These are phyloP conservation scores for Leptosphaerulina australis DNA, from an alignment of 2,329 filamentous ascomycete species.

Conservation along the genomic window DNA sequence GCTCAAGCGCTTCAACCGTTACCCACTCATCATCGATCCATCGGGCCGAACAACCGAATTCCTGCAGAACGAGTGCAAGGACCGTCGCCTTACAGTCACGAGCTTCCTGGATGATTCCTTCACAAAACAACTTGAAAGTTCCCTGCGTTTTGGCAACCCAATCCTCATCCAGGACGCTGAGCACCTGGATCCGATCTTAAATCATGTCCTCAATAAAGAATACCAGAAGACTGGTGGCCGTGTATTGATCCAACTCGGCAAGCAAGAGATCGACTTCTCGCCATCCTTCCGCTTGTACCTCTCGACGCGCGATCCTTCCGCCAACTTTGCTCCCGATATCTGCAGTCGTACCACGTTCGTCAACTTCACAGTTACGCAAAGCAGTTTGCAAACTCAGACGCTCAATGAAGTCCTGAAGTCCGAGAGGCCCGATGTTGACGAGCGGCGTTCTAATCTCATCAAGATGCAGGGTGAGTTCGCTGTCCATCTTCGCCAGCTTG, in stretches of 20 bases:
- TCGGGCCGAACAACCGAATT: constrained; percentile 95
- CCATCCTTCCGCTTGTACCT: constrained; percentile 94
- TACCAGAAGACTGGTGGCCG: constrained; percentile 98
- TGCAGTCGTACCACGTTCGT: constrained; percentile 99
- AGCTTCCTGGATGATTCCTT: constrained; percentile 98
- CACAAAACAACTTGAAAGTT: constrained; percentile 96
- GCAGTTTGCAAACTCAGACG: constrained; percentile 96
- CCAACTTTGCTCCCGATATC: constrained; percentile 92
- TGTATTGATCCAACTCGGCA: constrained; percentile 96
- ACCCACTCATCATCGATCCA: constrained; percentile 97
- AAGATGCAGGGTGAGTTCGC: constrained; percentile 99
- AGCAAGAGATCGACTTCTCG: constrained; percentile 99
- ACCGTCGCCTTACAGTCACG: constrained; percentile 90
- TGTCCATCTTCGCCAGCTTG: constrained; percentile 92
- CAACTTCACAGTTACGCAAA: constrained; percentile 99
- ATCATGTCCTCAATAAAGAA: constrained; percentile 98
- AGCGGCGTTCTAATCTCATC: constrained; percentile 94
- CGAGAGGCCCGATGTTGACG: constrained; percentile 95
- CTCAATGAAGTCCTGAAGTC: constrained; percentile 97
- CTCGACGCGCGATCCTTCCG: constrained; percentile 94
- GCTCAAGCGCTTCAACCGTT: constrained; percentile 96
- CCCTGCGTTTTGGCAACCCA: constrained; percentile 94
- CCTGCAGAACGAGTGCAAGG: constrained; percentile 90
- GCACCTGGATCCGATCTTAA: constrained; percentile 94
- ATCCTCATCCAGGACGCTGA: constrained; percentile 99